Evolutionary conservation across 1,284 basidiomycete genomes (phyloP).

Genomic region (Ceratobasidium sp.): DNA sequence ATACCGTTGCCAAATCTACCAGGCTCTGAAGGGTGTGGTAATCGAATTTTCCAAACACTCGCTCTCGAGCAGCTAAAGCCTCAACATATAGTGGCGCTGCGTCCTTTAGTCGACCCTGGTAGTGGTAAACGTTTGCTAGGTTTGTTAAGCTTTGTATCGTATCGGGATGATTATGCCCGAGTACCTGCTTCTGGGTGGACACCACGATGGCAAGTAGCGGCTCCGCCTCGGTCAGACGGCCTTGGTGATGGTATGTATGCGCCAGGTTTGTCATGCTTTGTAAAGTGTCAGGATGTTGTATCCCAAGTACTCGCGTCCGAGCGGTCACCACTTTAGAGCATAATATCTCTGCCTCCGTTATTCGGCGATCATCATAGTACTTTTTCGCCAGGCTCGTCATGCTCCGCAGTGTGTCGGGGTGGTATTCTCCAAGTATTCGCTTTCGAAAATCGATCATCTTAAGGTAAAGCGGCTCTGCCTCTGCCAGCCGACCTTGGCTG

Average conservation of each 20-base stretch:
- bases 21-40: no score
- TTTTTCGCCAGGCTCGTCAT: neutral
- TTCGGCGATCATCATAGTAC: neutral
- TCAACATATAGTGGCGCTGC: neutral
- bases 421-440: no score
- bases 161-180: neutral
- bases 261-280: neutral
- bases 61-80: neutral
- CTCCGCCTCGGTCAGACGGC: neutral
- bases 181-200: neutral
- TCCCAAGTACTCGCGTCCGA: neutral
- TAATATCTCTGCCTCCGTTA: neutral
- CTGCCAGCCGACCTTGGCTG: neutral
- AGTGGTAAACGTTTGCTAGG: neutral
- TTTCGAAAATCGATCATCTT: no score
- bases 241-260: neutral
- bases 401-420: no score
- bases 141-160: neutral
- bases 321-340: neutral
- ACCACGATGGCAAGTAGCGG: neutral
- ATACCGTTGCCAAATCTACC: no score
- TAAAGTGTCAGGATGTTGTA: neutral
- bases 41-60: neutral
- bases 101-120: neutral
- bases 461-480: no score